Base-by-base conservation (phyloP, 2,329 filamentous ascomycete genomes). In the Clonostachys rosea region DNA sequence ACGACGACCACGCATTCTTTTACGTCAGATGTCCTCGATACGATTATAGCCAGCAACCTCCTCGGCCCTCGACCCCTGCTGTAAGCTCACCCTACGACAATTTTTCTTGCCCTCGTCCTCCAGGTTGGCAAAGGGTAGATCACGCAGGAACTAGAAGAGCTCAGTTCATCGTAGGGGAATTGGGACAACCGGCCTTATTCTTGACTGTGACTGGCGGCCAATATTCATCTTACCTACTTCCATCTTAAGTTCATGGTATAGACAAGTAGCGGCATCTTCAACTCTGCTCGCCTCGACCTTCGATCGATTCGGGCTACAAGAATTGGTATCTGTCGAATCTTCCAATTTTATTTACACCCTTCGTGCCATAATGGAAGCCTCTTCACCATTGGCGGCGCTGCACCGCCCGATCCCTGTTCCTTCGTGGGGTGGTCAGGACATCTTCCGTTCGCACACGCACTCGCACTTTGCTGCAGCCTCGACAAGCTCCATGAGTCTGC, bases 371-470 rank as follows among this genome's bases (percentile, higher is more conserved):
- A 96, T 97, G 90, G 91, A 96, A 71, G 86, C 88, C 54, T 96
- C 92, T 41, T 97, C 94, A 59, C 94, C 94, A 42, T 73, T 97
- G 63, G 92, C 92, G 67, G 91, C 92, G 48, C 88, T 97, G 85
- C 90, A 91, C 73, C 89, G 76, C 81, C 69, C 71, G 78, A 68
- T 73, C 81, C 70, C 71, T 72, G 53, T 66, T 34, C 83, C 57
- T 66, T 76, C 60, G 82, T 91, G 80, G 84, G 73, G 63, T 55
- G 65, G 62, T 24, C 47, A 40, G 52, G 78, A 81, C 54, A 63
- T 81, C 54, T 81, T 80, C 60, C 73, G 71, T 44, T 65, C 74
- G 30, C 73, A 73, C 54, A 58, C 72, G 47, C 71, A 73, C 52
- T 58, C 70, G 47, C 73, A 74, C 50, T 67, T 68, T 67, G 75